Evolutionary conservation across 2,329 filamentous ascomycete genomes (phyloP).

Genomic region (Talaromyces atroroseus): DNA sequence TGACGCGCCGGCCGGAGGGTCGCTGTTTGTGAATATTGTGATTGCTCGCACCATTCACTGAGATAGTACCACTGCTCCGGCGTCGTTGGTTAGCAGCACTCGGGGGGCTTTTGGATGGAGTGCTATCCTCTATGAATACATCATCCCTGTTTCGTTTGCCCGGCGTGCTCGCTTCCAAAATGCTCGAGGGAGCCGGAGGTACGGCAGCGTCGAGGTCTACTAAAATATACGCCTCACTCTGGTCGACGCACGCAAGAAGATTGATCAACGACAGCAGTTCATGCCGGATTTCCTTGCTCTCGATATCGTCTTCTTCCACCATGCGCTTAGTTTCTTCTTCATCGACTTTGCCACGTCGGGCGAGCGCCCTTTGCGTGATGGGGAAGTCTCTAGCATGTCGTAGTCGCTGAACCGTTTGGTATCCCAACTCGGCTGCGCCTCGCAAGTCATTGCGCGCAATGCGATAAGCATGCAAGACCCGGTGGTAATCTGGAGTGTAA

Average conservation of each 20-base stretch:
- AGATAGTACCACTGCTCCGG: constrained; percentile 9
- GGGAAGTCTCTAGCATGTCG: constrained; percentile 31
- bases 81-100: constrained; percentile 1
- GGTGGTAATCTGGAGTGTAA: constrained; percentile 65
- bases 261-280: constrained; percentile 92
- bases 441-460: constrained; percentile 81
- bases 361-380: constrained; percentile 29
- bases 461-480: constrained; percentile 87
- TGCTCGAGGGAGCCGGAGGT: constrained; percentile 1
- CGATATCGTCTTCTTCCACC: constrained; percentile 38
- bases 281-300: constrained; percentile 53
- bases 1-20: constrained; percentile 55
- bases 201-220: constrained; percentile 41
- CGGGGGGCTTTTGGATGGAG: constrained; percentile 15
- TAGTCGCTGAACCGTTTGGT: constrained; percentile 52
- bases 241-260: constrained; percentile 75
- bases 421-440: constrained; percentile 59
- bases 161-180: constrained; percentile 30
- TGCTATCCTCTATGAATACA: constrained; percentile 36
- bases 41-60: constrained; percentile 13
- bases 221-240: constrained; percentile 71
- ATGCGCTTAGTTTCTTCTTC: constrained; percentile 24
- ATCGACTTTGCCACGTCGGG: constrained; percentile 28
- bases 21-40: constrained; percentile 20
- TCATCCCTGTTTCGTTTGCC: constrained; percentile 39